Evolutionary conservation across 257 asterid genomes (phyloP), one percentile per base, ranked within the genome.

Genomic region (Fraxinus quadrangulata): DNA sequence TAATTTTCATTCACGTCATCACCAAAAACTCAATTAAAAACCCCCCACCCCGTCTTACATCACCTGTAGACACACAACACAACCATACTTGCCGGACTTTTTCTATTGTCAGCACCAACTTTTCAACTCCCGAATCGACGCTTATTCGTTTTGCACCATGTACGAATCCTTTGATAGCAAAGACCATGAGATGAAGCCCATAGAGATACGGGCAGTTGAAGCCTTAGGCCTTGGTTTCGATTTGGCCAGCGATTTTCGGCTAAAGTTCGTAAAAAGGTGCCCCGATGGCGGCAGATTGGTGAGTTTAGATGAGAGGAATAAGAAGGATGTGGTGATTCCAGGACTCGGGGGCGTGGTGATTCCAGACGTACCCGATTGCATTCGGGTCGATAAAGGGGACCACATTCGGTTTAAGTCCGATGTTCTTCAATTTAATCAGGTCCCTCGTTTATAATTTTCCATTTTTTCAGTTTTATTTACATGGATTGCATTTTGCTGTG

Each of bases 241-340:
- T 77, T 90, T 93, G n/a, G 98, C 99, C 24, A 93, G 99, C 79
- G 99, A 96, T 86, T 96, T 93, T 86, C 77, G 98, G 89, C 88
- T 96, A 83, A 92, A 88, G 88, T 96, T 90, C 74, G 96, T 91
- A 0, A 96, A 96, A 39, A 85, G 87, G 75, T 84, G 92, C 67
- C 88, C 90, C 56, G 74, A 42, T 42, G 94, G 90, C 13, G 88
- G 89, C 34, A 87, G 98, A 81, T 82, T 96, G 89, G 94, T 96
- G 36, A 56, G 76, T 70, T 73, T 96, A 49, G 96, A 96, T 73
- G 91, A 87, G 34, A 71, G 67, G 19, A 81, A 86, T 71, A 86
- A 76, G 78, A 83, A 97, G 2, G 92, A 96, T 82, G 83, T 96
- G 45, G 92, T 92, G 11, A 67, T 96, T 47, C 98, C 99, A 1